Base-by-base conservation (phyloP, 306 rosid genomes). In the Acacia melanoxylon region DNA sequence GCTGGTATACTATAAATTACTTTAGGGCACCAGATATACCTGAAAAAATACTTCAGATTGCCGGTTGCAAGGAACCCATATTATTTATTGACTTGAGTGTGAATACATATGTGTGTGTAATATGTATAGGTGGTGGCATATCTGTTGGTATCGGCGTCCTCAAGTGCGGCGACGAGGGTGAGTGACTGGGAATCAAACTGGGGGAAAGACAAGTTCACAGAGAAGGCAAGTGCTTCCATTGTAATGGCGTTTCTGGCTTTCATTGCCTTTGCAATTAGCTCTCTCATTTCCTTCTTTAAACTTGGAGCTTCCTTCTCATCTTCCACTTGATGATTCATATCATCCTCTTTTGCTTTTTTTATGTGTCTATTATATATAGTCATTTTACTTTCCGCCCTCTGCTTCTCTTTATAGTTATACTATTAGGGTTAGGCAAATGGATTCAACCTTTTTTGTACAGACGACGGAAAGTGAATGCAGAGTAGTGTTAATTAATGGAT, bases 151-250 rank as follows among this genome's bases (percentile, higher is more conserved):
- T 96, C 99, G 20, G 93, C 99, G 29, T 86, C 99, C 11, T 96
- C 99, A 19, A 89, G 91, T 0, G 99, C 99, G 2, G 98, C 99
- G 13, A 96, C 97, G 25, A 80, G 98, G 67, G 95, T 93, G 2
- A 90, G 89, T 0, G 99, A 96, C 76, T 96, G 99, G 99, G 88
- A 86, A 86, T 96, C 92, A 1, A 96, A 96, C 74, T 96, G 99
- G 99, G 99, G 99, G 13, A 96, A 89, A 86, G 99, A 96, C 7
- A 92, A 92, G 86, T 96, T 96, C 93, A 96, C 99, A 2, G 82
- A 88, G 83, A 85, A 89, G 94, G 99, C 99, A 1, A 93, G 90
- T 81, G 98, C 92, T 48, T 93, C 99, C 0, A 87, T 96, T 41
- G 90, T 83, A 48, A 90, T 96, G 92, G 81, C 99, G 22, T 96